Base-by-base conservation (phyloP, 208 protist genomes). In the Borovskyia barvae region DNA sequence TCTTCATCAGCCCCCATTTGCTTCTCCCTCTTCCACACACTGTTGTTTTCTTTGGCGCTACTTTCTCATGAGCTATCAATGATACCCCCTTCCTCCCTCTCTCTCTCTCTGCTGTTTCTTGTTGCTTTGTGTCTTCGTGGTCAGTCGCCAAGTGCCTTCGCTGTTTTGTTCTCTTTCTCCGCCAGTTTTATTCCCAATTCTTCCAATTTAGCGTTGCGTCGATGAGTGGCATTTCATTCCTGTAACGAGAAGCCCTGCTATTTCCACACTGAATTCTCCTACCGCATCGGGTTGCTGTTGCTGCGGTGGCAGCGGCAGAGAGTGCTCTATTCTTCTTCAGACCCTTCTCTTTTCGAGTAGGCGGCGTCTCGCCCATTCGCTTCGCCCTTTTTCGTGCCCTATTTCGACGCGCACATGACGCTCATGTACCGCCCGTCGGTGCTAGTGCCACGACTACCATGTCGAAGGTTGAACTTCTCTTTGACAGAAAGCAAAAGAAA, bases 41-140 rank as follows among this genome's bases (percentile, higher is more conserved):
- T 35, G 7, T 53, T 24, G 20, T 51, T 45, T 43, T 53, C 30
- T 0, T 39, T 53, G 48, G 28, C 19, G 19, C 36, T 51, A 24
- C 30, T 52, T 67, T 67, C 14, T 33, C 33, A 50, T 61, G 42
- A 5, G n/a, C n/a, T n/a, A n/a, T n/a, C n/a, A n/a, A n/a, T n/a
- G n/a, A n/a, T n/a, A n/a, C n/a, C n/a, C n/a, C 9, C 29, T 22
- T 41, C 41, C 33, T 26, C n/a, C 30, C 17, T 17, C 40, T 52
- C 28, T 33, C 30, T 50, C 32, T 35, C 7, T 62, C 6, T 22
- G 5, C 24, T 19, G 11, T 5, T n/a, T 33, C 6, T 46, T 45
- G 5, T 28, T 57, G 4, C 32, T 2, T 28, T 4, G 19, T 45
- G 24, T 46, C 32, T 0, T 37, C 14, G 37, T 57, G 25, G 0